Evolutionary conservation across 192 early-diverging fungal genomes (phyloP), one percentile per base, ranked within the genome.

Genomic region (Dimargaris cristalligena): DNA sequence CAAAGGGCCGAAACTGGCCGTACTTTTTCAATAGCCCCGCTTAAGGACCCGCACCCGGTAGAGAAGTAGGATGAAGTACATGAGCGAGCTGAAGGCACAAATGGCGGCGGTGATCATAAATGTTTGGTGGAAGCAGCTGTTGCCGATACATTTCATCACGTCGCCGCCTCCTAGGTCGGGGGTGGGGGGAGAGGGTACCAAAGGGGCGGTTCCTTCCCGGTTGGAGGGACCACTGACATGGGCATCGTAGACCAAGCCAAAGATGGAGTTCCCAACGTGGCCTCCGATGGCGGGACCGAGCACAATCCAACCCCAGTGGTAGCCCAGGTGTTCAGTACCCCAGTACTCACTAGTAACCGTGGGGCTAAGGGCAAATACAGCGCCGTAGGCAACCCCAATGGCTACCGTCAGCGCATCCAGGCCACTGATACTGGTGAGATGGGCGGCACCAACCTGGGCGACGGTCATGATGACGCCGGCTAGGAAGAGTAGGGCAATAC

Each of bases 241-340:
- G 26, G 22, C 38, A 61, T 85, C 82, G 62, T 74, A 80, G 35
- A 72, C 70, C 32, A 65, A 69, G 9, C 82, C 82, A 60, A 82
- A 82, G 11, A 82, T 58, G 48, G 82, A 48, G 59, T 80, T 82
- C 62, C 77, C 82, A 10, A 78, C 28, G 31, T 82, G 82, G 2
- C 79, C 80, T 45, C 82, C 82, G 9, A 85, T 46, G 2, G 82
- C 80, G 0, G 74, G 72, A 35, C 74, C 76, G 59, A 80, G 64
- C 29, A 75, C 75, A 29, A 80, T 72, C 51, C 75, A 65, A 34
- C 80, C 78, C 80, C 79, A 81, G 63, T 66, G 71, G 11, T 68
- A 59, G 63, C 67, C 69, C 64, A 75, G 71, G 58, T 72, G 71
- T n/a, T 69, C 59, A 10, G 70, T 70, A 14, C 73, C 73, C 73